phyloP scores from a whole-genome alignment of 352 stramenopile genomes.

The Phytophthora citricola region DNA sequence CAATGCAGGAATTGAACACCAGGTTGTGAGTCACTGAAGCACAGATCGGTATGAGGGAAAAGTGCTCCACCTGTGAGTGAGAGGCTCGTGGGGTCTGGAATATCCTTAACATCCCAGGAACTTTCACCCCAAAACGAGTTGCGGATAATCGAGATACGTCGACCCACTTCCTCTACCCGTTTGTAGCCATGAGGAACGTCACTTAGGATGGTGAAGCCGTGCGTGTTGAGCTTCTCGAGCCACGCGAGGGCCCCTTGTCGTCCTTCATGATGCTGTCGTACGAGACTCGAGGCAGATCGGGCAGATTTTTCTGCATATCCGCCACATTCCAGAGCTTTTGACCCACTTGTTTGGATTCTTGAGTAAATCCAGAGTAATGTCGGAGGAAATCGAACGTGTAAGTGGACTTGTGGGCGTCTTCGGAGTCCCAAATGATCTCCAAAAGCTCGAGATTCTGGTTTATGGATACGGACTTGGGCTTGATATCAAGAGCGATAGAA shows the following conservation, averaged over 20 bases:
- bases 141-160: no score
- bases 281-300: constrained; percentile 24
- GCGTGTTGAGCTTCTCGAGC: constrained; percentile 41
- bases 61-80: no score
- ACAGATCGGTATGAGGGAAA: no score
- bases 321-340: constrained; percentile 7
- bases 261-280: constrained; percentile 35
- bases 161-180: no score
- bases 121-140: no score
- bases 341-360: constrained; percentile 2
- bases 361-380: constrained; percentile 19
- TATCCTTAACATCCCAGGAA: no score
- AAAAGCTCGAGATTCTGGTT: constrained; percentile 11
- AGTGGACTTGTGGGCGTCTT: not conserved
- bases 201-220: constrained; percentile 39
- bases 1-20: no score
- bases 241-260: constrained; percentile 35
- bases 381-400: constrained; percentile 34
- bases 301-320: constrained; percentile 25
- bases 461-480: not conserved
- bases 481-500: no score
- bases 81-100: no score
- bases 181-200: constrained; percentile 18
- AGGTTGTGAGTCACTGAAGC: no score
- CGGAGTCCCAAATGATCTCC: constrained; percentile 24